Evolutionary conservation across 2,329 filamentous ascomycete genomes (phyloP), one percentile per base, ranked within the genome.

Genomic region (Dothidotthia symphoricarpi): DNA sequence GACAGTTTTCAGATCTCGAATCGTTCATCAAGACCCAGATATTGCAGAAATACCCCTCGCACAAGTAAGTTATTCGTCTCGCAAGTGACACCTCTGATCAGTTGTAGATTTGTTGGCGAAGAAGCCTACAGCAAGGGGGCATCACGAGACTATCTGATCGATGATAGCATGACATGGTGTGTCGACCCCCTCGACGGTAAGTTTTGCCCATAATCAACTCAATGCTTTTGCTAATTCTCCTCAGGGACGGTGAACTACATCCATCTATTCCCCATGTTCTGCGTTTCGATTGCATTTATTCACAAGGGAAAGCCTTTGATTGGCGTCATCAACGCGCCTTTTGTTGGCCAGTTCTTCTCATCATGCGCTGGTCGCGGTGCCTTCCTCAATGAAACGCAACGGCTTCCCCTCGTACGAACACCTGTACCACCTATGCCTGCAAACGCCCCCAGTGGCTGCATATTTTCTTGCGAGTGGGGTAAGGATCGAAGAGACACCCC

Each of bases 191-290:
- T 89, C 17, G 85, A 89, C 57, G 85, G 83, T 70, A 64, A 32
- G 45, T 41, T 13, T 19, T 22, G 27, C 25, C 16, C 24, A 22
- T 22, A 9, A 5, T 9, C 19, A 9, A 5, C 11, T 16, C 13
- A 33, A 25, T 8, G 13, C 8, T 6, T 19, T 31, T 8, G 17
- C 45, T 41, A 10, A 48, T 13, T 16, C 11, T 30, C 8, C 13
- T 16, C 32, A 75, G 73, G 76, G 28, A 89, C 86, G 3, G 84
- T 89, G 43, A 89, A 89, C 71, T 89, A 85, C 68, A 86, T 85
- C 19, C 86, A 89, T 63, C 75, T 87, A 5, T 88, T 87, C 58
- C 84, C 84, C 41, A 87, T 88, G 81, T 88, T 86, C 68, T 89
- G 86, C 64, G 82, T 89, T 28, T 86, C 82, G 24, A 88, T 89